These are phyloP conservation scores for Thalia dealbata DNA, from an alignment of 176 grass and related monocot species.

Conservation along the genomic window DNA sequence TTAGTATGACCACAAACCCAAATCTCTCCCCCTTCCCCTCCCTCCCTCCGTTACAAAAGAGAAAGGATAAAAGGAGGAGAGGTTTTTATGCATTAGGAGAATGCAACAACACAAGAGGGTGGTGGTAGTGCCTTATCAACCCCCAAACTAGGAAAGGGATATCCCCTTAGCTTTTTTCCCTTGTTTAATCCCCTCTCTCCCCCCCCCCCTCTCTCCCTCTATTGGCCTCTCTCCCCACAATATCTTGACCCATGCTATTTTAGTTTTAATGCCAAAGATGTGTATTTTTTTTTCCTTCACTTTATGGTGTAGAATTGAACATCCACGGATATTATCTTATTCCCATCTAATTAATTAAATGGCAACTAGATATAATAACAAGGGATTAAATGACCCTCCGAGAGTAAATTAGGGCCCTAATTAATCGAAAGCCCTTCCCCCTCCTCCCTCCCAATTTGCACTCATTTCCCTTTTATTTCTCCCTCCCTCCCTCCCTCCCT, in stretches of 20 bases:
- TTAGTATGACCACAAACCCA: background rate
- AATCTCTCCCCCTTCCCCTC: background rate
- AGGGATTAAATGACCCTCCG: slow-evolving; percentile 15
- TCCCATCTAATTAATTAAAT: background rate
- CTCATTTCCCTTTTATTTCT: slow-evolving; percentile 21
- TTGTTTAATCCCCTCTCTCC: slow-evolving; percentile 43
- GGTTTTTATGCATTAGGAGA: background rate
- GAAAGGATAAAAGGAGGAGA: background rate
- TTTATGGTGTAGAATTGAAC: slow-evolving; percentile 27
- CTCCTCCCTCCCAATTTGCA: background rate
- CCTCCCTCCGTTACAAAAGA: slow-evolving; percentile 1
- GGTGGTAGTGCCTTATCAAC: slow-evolving; percentile 39
- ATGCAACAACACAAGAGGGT: slow-evolving; percentile 4
- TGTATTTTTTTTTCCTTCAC: no score
- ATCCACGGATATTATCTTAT: background rate
- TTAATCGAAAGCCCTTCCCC: slow-evolving; percentile 5
- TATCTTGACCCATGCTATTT: background rate
- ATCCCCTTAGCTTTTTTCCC: slow-evolving; percentile 27
- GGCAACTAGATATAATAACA: slow-evolving; percentile 14
- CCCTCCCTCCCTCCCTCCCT: background rate
- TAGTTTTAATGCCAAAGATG: background rate
- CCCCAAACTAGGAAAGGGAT: slow-evolving; percentile 34
- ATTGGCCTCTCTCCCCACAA: background rate
- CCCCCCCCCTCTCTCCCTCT: no score
- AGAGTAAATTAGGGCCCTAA: slow-evolving; percentile 19